A percentile compares a stretch with the other conserved stretches of the same genome.
These are phyloP conservation scores for Neurospora tetrasperma DNA, from an alignment of 495 filamentous ascomycete species.

Conservation along the genomic window DNA sequence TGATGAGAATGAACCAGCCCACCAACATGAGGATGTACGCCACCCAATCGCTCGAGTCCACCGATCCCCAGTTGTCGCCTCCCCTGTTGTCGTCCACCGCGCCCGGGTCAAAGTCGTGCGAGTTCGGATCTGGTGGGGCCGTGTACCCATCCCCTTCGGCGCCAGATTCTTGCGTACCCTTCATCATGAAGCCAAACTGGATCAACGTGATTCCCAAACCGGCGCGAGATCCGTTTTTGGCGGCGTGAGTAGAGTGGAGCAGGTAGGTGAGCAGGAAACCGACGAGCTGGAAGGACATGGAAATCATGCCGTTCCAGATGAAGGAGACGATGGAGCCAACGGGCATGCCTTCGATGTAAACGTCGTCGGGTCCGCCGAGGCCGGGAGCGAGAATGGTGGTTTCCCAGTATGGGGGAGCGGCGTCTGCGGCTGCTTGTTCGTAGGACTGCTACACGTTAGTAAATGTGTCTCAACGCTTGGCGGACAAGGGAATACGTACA, in stretches of 20 bases:
- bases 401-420: slow-evolving; percentile 97
- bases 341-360: slow-evolving; percentile 91
- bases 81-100: slow-evolving; percentile 37
- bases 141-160: slow-evolving; percentile 44
- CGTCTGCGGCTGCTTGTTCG: slow-evolving; percentile 95
- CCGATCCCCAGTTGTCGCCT: slow-evolving; percentile 33
- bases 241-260: slow-evolving; percentile 92
- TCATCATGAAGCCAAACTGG: slow-evolving; percentile 94
- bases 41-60: slow-evolving; percentile 70
- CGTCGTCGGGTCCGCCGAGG: slow-evolving; percentile 70
- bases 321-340: slow-evolving; percentile 95
- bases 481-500: slow-evolving; percentile 42
- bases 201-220: slow-evolving; percentile 94
- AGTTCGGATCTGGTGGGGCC: slow-evolving; percentile 74
- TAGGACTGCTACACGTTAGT: slow-evolving; percentile 59
- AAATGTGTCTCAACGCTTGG: not conserved
- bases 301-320: slow-evolving; percentile 97
- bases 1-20: slow-evolving; percentile 94
- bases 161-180: slow-evolving; percentile 23
- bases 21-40: slow-evolving; percentile 96
- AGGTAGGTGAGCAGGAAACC: slow-evolving; percentile 97
- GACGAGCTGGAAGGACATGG: slow-evolving; percentile 93
- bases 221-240: slow-evolving; percentile 91
- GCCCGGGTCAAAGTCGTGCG: slow-evolving; percentile 76
- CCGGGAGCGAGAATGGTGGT: slow-evolving; percentile 94